phyloP scores from a whole-genome alignment of 345 rosid species.

The Camelina hispida region DNA sequence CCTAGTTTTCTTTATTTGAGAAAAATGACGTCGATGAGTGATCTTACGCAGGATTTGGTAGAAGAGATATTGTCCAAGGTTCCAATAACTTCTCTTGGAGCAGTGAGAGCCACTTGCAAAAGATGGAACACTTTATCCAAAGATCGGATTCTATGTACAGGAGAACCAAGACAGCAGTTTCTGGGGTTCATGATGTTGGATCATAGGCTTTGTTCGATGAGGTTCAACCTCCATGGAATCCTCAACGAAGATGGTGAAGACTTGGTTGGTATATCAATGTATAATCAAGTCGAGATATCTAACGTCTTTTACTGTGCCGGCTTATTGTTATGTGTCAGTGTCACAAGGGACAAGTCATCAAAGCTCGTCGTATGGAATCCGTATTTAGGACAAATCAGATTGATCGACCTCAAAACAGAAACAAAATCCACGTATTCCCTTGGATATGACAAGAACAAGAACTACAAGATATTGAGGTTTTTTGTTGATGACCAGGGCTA shows the following conservation, averaged over 20 bases:
- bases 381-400: neutral
- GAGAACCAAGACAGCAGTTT: conserved; percentile 1
- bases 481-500: too few relatives aligned
- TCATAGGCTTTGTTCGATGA: neutral
- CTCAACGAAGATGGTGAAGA: neutral
- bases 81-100: neutral
- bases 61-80: neutral
- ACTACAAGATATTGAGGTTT: conserved; percentile 2
- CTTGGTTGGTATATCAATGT: neutral
- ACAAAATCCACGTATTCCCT: neutral
- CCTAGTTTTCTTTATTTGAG: too few relatives aligned
- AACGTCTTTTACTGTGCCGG: neutral
- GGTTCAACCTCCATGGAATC: conserved; percentile 6
- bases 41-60: neutral
- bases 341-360: neutral
- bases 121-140: neutral
- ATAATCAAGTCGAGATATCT: neutral
- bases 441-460: neutral
- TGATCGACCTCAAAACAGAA: neutral
- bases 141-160: neutral
- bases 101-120: neutral
- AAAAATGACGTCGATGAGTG: too few relatives aligned
- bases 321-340: neutral
- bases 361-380: neutral
- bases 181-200: neutral